Evolutionary conservation across 2,329 filamentous ascomycete species (phyloP).

Genomic region (Pseudogymnoascus sp.): DNA sequence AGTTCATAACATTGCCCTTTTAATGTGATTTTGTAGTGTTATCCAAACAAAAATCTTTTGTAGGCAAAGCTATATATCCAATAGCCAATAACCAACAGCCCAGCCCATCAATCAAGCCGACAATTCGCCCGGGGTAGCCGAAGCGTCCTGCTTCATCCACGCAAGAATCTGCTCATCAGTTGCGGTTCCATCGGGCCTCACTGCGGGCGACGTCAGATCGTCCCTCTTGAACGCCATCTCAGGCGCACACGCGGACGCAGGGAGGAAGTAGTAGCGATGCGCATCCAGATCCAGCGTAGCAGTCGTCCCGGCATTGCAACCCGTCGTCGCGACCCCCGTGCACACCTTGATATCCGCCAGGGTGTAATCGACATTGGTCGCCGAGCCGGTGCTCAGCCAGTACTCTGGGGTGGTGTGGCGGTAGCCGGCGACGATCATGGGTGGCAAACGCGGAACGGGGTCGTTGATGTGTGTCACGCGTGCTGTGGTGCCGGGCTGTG

Average conservation of each 20-base stretch:
- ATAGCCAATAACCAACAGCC: neutral
- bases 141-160: neutral
- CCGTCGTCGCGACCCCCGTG: constrained; percentile 37
- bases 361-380: constrained; percentile 30
- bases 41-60: too few relatives aligned
- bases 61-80: neutral
- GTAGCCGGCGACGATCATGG: constrained; percentile 48
- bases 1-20: neutral
- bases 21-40: neutral
- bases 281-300: constrained; percentile 36
- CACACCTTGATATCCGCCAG: constrained; percentile 39
- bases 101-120: neutral
- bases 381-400: constrained; percentile 41
- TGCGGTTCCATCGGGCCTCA: neutral
- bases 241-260: constrained; percentile 33
- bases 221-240: constrained; percentile 9
- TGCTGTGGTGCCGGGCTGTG: constrained; percentile 46
- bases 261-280: constrained; percentile 43
- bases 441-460: constrained; percentile 59
- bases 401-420: constrained; percentile 63
- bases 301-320: constrained; percentile 43
- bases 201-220: neutral
- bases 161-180: neutral
- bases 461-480: constrained; percentile 61
- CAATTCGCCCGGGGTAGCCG: neutral